Conservation (phyloP, 2,329 filamentous ascomycete species). For the Exophiala phaeomuriformis region DNA sequence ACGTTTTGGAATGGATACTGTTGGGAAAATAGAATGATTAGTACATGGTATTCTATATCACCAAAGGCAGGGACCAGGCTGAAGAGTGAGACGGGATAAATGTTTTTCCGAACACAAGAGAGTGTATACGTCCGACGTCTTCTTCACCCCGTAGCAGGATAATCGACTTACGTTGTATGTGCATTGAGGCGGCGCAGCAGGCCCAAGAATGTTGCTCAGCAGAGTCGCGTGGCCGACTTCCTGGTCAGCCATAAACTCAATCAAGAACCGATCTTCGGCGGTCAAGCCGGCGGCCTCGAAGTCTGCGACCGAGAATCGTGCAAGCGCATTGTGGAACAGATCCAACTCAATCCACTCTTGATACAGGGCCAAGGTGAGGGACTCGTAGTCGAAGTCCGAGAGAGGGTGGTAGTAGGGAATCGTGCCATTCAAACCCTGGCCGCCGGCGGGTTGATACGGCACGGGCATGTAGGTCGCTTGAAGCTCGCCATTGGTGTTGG, state of each 20-base stretch:
- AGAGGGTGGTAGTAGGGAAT: slow-evolving; percentile 49
- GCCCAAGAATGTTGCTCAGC: slow-evolving; percentile 65
- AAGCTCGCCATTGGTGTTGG: slow-evolving; percentile 64
- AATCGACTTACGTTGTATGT: slow-evolving; percentile 52
- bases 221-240: slow-evolving; percentile 72
- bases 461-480: slow-evolving; percentile 57
- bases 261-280: slow-evolving; percentile 61
- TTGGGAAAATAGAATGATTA: not conserved
- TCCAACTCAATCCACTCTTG: slow-evolving; percentile 83
- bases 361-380: slow-evolving; percentile 65
- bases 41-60: not conserved
- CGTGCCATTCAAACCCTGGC: slow-evolving; percentile 69
- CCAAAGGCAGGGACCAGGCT: not conserved
- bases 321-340: slow-evolving; percentile 69
- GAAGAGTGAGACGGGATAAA: not conserved
- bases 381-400: slow-evolving; percentile 78
- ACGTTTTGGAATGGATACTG: slow-evolving; percentile 63
- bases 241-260: slow-evolving; percentile 70
- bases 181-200: slow-evolving; percentile 61
- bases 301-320: slow-evolving; percentile 59
- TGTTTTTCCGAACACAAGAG: too few relatives aligned
- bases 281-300: slow-evolving; percentile 62
- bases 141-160: not conserved
- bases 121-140: too few relatives aligned
- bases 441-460: slow-evolving; percentile 65